These are phyloP conservation scores for Colletotrichum orbiculare DNA, from an alignment of 2,329 filamentous ascomycete species.

Conservation along the genomic window DNA sequence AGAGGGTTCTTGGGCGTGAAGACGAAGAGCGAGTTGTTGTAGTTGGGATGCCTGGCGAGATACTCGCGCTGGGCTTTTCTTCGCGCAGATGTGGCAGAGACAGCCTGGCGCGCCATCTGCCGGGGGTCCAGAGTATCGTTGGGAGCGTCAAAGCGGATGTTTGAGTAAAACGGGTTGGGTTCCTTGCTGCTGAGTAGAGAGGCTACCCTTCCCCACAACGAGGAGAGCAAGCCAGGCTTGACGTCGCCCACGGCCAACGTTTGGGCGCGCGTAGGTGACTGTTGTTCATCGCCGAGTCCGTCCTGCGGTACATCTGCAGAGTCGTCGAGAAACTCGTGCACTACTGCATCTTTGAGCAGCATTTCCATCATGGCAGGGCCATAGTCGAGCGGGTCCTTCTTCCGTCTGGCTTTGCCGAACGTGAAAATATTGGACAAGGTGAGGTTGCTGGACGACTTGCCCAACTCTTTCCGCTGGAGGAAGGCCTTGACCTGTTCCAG, in stretches of 20 bases:
- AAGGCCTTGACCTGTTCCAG: slow-evolving; percentile 97
- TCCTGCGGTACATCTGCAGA: slow-evolving; percentile 59
- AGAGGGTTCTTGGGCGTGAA: slow-evolving; percentile 84
- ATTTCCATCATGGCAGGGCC: slow-evolving; percentile 94
- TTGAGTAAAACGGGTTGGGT: slow-evolving; percentile 95
- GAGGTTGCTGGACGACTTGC: slow-evolving; percentile 77
- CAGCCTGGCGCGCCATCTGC: slow-evolving; percentile 90
- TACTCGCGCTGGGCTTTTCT: slow-evolving; percentile 93
- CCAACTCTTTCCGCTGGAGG: slow-evolving; percentile 88
- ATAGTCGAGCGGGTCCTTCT: slow-evolving; percentile 88
- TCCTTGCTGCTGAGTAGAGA: slow-evolving; percentile 72
- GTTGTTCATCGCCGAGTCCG: slow-evolving; percentile 47
- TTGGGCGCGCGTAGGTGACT: slow-evolving; percentile 46
- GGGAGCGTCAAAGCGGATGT: slow-evolving; percentile 72
- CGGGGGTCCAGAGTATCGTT: slow-evolving; percentile 86
- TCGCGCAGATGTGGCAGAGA: slow-evolving; percentile 82
- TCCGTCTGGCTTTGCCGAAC: slow-evolving; percentile 67
- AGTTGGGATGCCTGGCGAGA: slow-evolving; percentile 84
- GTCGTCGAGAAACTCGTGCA: slow-evolving; percentile 93
- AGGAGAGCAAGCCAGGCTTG: slow-evolving; percentile 69
- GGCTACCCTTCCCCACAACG: slow-evolving; percentile 70
- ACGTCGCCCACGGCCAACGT: slow-evolving; percentile 54
- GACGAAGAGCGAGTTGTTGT: slow-evolving; percentile 92
- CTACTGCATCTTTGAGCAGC: slow-evolving; percentile 95
- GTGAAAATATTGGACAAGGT: slow-evolving; percentile 78